phyloP scores from a whole-genome alignment of 2,329 filamentous ascomycete species.

The Aspergillus arachidicola region DNA sequence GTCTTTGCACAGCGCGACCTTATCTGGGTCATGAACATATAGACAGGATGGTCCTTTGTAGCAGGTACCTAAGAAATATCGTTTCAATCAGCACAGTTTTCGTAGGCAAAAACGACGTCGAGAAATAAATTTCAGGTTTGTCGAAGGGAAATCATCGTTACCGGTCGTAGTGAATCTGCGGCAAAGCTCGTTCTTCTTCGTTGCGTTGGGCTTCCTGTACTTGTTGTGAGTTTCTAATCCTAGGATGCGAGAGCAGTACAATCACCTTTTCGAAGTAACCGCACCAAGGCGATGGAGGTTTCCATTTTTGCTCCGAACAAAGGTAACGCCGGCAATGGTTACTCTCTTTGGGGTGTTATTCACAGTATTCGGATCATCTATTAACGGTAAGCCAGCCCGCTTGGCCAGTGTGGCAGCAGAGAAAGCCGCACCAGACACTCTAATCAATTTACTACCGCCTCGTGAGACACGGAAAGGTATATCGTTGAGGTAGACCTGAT shows the following conservation, averaged over 20 bases:
- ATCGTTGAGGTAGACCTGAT: constrained; percentile 70
- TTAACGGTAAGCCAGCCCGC: constrained; percentile 49
- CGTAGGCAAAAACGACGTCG: neutral
- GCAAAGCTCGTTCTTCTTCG: constrained; percentile 74
- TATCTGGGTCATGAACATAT: constrained; percentile 80
- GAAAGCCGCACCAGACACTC: constrained; percentile 65
- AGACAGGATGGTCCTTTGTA: constrained; percentile 77
- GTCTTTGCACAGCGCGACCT: constrained; percentile 87
- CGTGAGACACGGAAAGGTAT: constrained; percentile 73
- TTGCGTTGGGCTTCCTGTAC: constrained; percentile 44
- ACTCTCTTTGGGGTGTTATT: constrained; percentile 74
- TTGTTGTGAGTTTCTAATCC: constrained; percentile 22
- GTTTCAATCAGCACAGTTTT: constrained; percentile 32
- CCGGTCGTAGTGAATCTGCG: constrained; percentile 62
- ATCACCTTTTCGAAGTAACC: constrained; percentile 72
- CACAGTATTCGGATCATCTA: constrained; percentile 61
- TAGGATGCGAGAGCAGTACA: constrained; percentile 44
- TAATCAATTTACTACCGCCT: constrained; percentile 80
- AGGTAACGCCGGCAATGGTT: constrained; percentile 74
- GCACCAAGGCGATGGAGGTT: constrained; percentile 80
- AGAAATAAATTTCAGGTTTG: constrained; percentile 10
- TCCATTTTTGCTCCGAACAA: constrained; percentile 82
- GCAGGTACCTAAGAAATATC: constrained; percentile 70
- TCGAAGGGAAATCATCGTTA: constrained; percentile 46
- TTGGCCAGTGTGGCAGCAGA: constrained; percentile 8